Base-by-base conservation (phyloP, 352 stramenopile genomes). In the Globisporangium spinosum region DNA sequence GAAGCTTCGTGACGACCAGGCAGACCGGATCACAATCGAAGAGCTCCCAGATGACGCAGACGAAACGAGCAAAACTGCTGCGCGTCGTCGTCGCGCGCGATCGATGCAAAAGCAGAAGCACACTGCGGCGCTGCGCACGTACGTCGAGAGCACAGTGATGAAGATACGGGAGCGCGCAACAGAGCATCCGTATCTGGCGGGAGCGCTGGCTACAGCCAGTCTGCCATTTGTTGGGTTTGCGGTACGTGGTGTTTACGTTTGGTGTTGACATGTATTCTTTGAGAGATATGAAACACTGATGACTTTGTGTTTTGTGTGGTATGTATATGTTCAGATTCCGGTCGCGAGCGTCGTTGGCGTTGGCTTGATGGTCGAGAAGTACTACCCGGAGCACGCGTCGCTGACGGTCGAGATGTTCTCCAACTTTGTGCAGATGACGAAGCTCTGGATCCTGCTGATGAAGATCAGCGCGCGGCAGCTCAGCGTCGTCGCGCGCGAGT, bases 371-470 rank as follows among this genome's bases (percentile, higher is more conserved):
- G 65, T 93, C 23, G 87, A 94, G 69, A 90, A 87, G 64, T 90
- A 91, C 70, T 94, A 90, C 49, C 87, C 87, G 0, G 84, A 94
- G 61, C 82, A 91, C 67, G 77, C 83, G 34, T 78, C 73, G 55
- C 58, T 94, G 64, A 85, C 81, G 3, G 58, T 93, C 23, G 87
- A 93, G 63, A 75, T 94, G 35, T 75, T 76, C 29, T 76, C 71
- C 20, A 92, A 93, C 69, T 93, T 91, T 62, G 75, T 91, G 22
- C 83, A 94, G 76, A 93, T 93, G 85, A 88, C 80, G 34, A 92
- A 89, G 57, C 69, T 94, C 34, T 94, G 81, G 83, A 73, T 91
- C 29, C 72, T 94, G 22, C 67, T 94, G 29, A 66, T 93, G 49
- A 91, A 92, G 68, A 91, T 94, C 71, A 82, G 77, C 68, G 81